Evolutionary conservation across 306 rosid species (phyloP), one percentile per base, ranked within the genome.

Genomic region (Acacia melanoxylon): DNA sequence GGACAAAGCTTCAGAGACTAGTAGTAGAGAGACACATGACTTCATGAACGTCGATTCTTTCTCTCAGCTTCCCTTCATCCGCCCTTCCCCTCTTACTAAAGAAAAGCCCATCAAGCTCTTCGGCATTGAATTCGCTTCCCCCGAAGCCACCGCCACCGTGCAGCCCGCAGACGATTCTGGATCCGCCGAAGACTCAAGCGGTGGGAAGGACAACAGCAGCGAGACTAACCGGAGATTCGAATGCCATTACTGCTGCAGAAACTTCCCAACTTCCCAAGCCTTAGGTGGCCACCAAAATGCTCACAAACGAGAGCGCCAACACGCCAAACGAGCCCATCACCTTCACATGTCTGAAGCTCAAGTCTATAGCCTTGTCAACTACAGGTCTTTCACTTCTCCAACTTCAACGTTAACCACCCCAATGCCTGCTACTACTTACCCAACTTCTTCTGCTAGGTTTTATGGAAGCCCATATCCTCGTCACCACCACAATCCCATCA

Each of bases 231-330:
- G 98, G 51, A 82, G 97, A 59, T 94, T 94, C 45, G 97, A 94
- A 84, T 94, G 98, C 71, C 98, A 94, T 82, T 94, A 91, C 87
- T 94, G 98, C 77, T 94, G 95, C 80, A 81, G 98, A 31, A 94
- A 94, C 89, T 94, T 94, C 84, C 98, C 98, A 0, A 94, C 97
- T 8, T 93, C 97, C 1, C 98, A 94, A 79, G 98, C 98, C 48
- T 83, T 94, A 31, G 98, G 98, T 6, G 98, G 98, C 17, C 98
- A 94, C 86, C 98, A 94, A 78, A 94, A 94, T 86, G 98, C 98
- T 0, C 98, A 94, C 76, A 94, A 94, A 88, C 76, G 98, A 74
- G 98, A 94, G 81, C 87, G 98, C 0, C 97, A 94, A 73, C 94
- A 92, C 81, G 98, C 98, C 2, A 94, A 94, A 84, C 89, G 97